Conservation (phyloP, 169 alveolate genomes). For the Plasmodium coatneyi region DNA sequence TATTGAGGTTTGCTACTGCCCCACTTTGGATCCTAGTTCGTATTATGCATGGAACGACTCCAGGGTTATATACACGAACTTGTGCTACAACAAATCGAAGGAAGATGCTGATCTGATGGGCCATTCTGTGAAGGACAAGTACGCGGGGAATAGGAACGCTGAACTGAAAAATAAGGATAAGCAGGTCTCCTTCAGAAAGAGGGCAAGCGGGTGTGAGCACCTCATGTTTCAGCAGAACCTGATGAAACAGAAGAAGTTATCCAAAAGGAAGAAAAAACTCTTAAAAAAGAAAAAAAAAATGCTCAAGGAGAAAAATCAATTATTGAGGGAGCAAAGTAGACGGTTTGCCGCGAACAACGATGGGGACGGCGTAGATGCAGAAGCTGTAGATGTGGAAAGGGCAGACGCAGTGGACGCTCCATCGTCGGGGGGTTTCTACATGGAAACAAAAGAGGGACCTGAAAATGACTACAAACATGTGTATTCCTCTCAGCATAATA, state of each 20-base stretch:
- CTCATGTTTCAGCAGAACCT: constrained; percentile 71
- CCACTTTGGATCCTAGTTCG: constrained; percentile 77
- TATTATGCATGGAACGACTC: constrained; percentile 83
- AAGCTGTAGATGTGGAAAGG: background rate
- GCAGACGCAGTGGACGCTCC: background rate
- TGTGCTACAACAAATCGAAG: constrained; percentile 62
- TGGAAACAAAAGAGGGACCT: background rate
- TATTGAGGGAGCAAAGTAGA: background rate
- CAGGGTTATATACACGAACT: constrained; percentile 75
- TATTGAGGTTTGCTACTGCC: constrained; percentile 80
- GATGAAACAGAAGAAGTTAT: constrained; percentile 45
- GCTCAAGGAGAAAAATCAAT: constrained; percentile 23
- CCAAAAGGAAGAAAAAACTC: constrained; percentile 50
- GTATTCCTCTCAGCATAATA: background rate
- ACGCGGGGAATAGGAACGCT: background rate
- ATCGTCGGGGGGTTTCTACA: background rate
- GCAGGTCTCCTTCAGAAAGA: constrained; percentile 54
- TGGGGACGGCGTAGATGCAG: background rate
- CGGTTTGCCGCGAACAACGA: background rate
- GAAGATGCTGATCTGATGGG: constrained; percentile 28
- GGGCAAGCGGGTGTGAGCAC: constrained; percentile 77
- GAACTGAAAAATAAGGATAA: constrained; percentile 42
- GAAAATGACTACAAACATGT: constrained; percentile 9
- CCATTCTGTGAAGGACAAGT: background rate
- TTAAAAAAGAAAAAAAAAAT: constrained; percentile 37